Conservation (phyloP, 441 rosid genomes). For the Viola pubescens region DNA sequence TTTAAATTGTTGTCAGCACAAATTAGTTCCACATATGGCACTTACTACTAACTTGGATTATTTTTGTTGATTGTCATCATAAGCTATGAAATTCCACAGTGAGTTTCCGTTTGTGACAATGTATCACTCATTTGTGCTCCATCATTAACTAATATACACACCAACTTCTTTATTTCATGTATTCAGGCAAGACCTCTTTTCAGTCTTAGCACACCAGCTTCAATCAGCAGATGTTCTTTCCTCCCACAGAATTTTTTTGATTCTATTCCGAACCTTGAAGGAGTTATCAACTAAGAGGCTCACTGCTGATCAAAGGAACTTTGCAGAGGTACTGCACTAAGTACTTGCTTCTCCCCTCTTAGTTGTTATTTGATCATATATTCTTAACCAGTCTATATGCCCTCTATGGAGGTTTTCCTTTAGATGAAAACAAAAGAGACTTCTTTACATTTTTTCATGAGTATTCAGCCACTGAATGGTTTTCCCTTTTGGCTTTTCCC, state of each 20-base stretch:
- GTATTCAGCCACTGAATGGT: too few relatives aligned
- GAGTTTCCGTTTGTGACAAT: too few relatives aligned
- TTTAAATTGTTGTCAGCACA: too few relatives aligned
- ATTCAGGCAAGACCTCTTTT: constrained; percentile 84
- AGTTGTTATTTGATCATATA: background rate
- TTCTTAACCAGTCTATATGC: background rate
- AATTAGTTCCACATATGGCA: too few relatives aligned
- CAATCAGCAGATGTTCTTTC: constrained; percentile 72
- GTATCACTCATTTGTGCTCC: too few relatives aligned
- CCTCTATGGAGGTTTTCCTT: too few relatives aligned
- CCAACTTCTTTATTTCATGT: constrained; percentile 19
- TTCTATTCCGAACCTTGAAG: constrained; percentile 83
- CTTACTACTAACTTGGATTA: too few relatives aligned
- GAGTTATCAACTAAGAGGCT: constrained; percentile 95
- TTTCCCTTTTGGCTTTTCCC: background rate
- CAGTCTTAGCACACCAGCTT: constrained; percentile 80
- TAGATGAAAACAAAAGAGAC: too few relatives aligned
- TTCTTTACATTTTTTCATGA: too few relatives aligned
- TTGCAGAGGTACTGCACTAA: constrained; percentile 59
- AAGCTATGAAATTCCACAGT: too few relatives aligned
- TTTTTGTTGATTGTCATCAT: too few relatives aligned
- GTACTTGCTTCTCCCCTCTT: background rate
- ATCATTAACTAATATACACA: constrained; percentile 14
- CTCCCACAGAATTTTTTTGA: constrained; percentile 89
- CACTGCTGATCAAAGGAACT: constrained; percentile 77